Evolutionary conservation across 2,329 filamentous ascomycete species (phyloP).

Genomic region (Aphanocladium album): DNA sequence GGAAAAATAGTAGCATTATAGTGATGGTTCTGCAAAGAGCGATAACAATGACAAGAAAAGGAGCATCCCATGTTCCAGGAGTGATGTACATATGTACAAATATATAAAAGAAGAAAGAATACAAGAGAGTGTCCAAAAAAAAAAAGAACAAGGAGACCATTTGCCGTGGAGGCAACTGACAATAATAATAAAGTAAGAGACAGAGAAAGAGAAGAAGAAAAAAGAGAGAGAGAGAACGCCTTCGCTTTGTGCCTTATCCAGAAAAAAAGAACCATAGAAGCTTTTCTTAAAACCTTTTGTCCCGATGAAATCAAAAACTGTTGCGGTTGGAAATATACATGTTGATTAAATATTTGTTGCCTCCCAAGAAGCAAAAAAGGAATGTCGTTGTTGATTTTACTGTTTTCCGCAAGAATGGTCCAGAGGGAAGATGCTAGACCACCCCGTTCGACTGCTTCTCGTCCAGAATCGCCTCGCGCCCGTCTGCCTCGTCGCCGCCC

Average conservation of each 20-base stretch:
- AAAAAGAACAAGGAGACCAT: background rate
- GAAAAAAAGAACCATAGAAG: background rate
- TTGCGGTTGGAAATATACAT: background rate
- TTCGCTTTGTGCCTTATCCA: slow-evolving; percentile 1
- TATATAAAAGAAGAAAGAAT: background rate
- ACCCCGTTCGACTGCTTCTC: background rate
- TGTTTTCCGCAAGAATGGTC: background rate
- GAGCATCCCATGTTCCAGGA: background rate
- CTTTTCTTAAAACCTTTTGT: background rate
- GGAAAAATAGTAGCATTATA: background rate
- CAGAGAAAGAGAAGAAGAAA: background rate
- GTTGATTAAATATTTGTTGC: background rate
- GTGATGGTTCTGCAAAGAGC: background rate
- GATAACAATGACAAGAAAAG: background rate
- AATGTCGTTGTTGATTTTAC: background rate
- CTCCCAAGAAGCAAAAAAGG: background rate
- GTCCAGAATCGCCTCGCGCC: background rate
- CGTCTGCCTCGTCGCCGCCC: background rate
- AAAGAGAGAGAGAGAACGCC: background rate
- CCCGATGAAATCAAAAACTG: background rate
- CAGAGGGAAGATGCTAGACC: background rate
- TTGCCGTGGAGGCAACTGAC: background rate
- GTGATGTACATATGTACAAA: background rate
- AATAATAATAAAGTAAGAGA: background rate
- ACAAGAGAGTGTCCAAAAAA: background rate